phyloP scores from a whole-genome alignment of 179 eudicot species.

The Actinidia arguta region DNA sequence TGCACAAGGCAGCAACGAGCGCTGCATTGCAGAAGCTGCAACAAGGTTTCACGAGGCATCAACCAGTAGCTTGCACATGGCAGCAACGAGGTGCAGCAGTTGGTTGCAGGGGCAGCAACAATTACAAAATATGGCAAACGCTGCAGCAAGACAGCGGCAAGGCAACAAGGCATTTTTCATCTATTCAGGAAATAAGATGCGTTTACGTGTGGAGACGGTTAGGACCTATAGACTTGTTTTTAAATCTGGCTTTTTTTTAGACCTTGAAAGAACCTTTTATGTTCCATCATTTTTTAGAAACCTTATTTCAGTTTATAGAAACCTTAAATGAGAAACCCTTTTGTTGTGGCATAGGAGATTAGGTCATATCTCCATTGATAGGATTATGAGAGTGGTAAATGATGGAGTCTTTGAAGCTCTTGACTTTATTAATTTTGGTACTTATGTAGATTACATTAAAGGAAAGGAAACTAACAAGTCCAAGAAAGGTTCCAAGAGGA shows the following conservation, averaged over 20 bases:
- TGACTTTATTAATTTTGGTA: background rate
- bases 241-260: background rate
- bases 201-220: background rate
- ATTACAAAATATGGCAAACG: too few species aligned
- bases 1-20: too few species aligned
- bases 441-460: background rate
- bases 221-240: background rate
- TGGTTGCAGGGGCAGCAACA: too few species aligned
- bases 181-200: background rate
- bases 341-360: conserved; percentile 2
- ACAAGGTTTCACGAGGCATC: too few species aligned
- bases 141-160: background rate
- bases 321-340: background rate
- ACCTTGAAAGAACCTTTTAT: background rate
- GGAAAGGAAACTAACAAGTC: background rate
- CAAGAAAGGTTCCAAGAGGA: background rate
- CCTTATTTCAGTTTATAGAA: too few species aligned
- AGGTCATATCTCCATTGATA: background rate
- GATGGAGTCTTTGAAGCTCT: background rate
- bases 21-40: too few species aligned
- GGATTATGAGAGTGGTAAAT: background rate
- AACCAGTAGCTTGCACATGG: too few species aligned
- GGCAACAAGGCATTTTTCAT: background rate
- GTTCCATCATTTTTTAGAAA: background rate
- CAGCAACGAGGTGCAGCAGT: too few species aligned